phyloP scores from a whole-genome alignment of 1,139 yeast species.

The Hansenula anomala region DNA sequence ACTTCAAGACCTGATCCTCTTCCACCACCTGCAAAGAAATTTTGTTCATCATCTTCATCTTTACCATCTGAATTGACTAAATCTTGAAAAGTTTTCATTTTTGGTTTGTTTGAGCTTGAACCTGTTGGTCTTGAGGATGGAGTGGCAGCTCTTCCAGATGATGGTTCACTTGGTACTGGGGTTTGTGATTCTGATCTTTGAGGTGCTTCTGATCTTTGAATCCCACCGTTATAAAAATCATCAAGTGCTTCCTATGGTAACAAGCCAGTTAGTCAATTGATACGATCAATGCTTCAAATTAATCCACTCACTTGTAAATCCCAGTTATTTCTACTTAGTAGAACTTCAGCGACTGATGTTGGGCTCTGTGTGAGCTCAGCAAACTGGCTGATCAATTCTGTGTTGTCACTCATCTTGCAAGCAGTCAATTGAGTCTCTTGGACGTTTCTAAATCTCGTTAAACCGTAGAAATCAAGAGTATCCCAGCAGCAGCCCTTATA shows the following conservation, averaged over 20 bases:
- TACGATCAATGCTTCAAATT: background rate
- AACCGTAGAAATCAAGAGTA: background rate
- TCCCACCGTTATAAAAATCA: constrained; percentile 24
- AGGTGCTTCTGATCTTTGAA: constrained; percentile 10
- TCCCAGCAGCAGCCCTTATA: too few species aligned
- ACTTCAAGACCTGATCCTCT: constrained; percentile 93
- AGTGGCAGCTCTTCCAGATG: constrained; percentile 6
- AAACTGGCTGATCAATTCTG: constrained; percentile 44
- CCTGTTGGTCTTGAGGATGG: constrained; percentile 6
- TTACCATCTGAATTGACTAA: constrained; percentile 34
- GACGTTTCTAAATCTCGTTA: background rate
- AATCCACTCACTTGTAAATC: constrained; percentile 27
- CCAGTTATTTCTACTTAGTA: constrained; percentile 35
- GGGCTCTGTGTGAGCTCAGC: constrained; percentile 42
- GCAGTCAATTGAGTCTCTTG: too few species aligned
- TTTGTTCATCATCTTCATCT: constrained; percentile 60
- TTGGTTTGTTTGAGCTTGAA: constrained; percentile 24
- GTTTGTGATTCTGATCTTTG: constrained; percentile 3
- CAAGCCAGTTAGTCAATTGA: background rate
- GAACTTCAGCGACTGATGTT: constrained; percentile 38
- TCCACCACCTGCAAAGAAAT: constrained; percentile 89
- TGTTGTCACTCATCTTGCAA: constrained; percentile 12
- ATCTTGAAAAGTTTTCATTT: constrained; percentile 49
- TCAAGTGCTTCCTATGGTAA: constrained; percentile 24
- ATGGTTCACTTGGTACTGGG: constrained; percentile 3